Evolutionary conservation across 2,329 filamentous ascomycete genomes (phyloP).

Genomic region (Botrytis paeoniae): DNA sequence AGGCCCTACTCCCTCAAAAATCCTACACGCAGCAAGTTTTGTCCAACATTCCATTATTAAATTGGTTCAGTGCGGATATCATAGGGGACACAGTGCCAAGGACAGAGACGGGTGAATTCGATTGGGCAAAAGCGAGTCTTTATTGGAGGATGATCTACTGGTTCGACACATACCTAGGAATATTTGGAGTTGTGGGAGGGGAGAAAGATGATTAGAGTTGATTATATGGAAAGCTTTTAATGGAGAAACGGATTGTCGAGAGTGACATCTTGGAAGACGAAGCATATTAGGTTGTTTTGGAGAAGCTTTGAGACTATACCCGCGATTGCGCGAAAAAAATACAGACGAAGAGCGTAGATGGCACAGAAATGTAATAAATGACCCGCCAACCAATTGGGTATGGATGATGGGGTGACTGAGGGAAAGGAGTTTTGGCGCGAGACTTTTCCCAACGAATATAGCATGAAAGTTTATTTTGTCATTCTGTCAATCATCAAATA

Average conservation of each 20-base stretch:
- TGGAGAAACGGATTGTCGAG: neutral
- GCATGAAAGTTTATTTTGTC: conserved; percentile 13
- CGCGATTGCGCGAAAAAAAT: conserved; percentile 1
- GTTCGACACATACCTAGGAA: conserved; percentile 55
- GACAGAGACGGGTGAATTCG: conserved; percentile 71
- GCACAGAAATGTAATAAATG: conserved; percentile 14
- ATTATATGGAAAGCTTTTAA: neutral
- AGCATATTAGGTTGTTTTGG: neutral
- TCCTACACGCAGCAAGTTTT: conserved; percentile 62
- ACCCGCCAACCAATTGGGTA: neutral
- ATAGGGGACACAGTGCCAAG: conserved; percentile 75
- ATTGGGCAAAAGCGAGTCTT: conserved; percentile 65
- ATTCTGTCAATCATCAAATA: conserved; percentile 18
- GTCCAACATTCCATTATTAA: conserved; percentile 64
- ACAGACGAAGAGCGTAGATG: neutral
- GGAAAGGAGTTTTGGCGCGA: conserved; percentile 16
- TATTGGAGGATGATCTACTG: conserved; percentile 68
- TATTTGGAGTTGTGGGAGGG: conserved; percentile 54
- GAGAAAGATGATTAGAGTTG: conserved; percentile 32
- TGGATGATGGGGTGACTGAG: neutral
- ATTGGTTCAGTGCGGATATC: conserved; percentile 68
- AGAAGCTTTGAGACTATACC: conserved; percentile 21
- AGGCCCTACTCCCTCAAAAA: conserved; percentile 68
- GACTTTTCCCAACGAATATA: conserved; percentile 3
- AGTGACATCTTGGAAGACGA: neutral